Conservation (phyloP, 2,329 filamentous ascomycete species). For the Trichoderma sp. region DNA sequence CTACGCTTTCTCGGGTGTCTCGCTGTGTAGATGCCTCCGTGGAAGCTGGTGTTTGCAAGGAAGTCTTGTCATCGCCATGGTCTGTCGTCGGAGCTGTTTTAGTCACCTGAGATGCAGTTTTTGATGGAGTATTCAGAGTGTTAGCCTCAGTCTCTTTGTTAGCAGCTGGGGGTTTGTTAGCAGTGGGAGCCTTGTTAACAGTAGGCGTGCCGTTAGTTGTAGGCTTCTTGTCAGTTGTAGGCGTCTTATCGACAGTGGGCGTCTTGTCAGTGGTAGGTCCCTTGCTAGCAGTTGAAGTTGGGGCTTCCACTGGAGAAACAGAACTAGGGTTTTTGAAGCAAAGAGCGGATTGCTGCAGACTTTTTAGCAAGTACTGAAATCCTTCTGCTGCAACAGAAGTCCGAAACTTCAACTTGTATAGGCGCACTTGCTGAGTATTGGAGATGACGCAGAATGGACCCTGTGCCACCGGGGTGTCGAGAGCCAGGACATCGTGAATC, state of each 20-base stretch:
- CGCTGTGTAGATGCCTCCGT: background rate
- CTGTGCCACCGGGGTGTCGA: conserved; percentile 32
- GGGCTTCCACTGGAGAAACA: background rate
- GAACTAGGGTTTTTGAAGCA: background rate
- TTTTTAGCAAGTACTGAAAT: conserved; percentile 30
- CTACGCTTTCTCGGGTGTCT: background rate
- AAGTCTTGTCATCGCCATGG: background rate
- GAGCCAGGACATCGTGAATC: conserved; percentile 33
- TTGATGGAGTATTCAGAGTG: background rate
- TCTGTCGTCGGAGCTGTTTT: background rate
- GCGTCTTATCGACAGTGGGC: background rate
- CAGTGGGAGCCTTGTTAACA: background rate
- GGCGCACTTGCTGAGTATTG: background rate
- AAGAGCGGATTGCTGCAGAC: conserved; percentile 29
- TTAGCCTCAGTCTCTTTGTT: background rate
- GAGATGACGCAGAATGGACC: conserved; percentile 34
- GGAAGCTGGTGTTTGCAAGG: background rate
- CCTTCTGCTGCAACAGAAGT: conserved; percentile 27
- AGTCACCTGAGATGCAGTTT: background rate
- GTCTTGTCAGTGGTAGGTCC: too few relatives aligned
- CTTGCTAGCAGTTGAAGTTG: background rate
- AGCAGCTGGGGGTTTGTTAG: too few relatives aligned
- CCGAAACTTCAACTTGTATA: conserved; percentile 33
- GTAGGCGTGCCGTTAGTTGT: too few relatives aligned
- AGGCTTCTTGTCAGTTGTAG: background rate